A percentile compares a stretch with the other conserved stretches of the same genome.
phyloP scores from a whole-genome alignment of 2,329 filamentous ascomycete genomes.

The Cladosporium colombiae region DNA sequence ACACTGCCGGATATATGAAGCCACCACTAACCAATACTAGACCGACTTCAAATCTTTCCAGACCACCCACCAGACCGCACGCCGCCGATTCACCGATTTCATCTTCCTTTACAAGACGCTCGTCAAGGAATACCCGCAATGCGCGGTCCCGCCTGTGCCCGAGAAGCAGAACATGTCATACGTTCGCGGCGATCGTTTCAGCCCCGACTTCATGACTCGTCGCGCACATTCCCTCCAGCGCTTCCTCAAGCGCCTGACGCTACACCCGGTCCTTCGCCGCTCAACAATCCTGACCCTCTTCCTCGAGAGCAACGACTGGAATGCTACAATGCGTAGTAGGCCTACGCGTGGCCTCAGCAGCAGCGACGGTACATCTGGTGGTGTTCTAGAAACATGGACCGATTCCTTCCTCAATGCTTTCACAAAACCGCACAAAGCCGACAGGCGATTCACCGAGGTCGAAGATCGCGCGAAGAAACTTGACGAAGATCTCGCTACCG shows the following conservation, averaged over 20 bases:
- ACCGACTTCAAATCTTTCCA: constrained; percentile 94
- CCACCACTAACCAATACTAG: constrained; percentile 48
- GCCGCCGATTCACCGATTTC: constrained; percentile 95
- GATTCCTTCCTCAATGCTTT: constrained; percentile 98
- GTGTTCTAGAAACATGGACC: constrained; percentile 92
- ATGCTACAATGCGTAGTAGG: constrained; percentile 85
- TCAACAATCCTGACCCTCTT: constrained; percentile 83
- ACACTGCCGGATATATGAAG: too few species aligned
- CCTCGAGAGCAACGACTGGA: constrained; percentile 93
- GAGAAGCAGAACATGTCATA: constrained; percentile 99
- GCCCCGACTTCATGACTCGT: constrained; percentile 84
- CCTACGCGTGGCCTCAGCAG: constrained; percentile 60
- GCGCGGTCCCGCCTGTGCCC: constrained; percentile 88
- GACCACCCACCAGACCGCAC: constrained; percentile 73
- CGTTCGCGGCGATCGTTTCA: constrained; percentile 93
- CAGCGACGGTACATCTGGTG: constrained; percentile 52
- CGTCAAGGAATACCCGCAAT: constrained; percentile 82
- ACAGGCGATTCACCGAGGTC: constrained; percentile 92
- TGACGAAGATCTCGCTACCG: constrained; percentile 86
- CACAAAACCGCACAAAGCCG: constrained; percentile 91
- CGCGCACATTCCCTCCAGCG: constrained; percentile 88
- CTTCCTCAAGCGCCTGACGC: constrained; percentile 80
- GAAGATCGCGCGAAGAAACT: constrained; percentile 90
- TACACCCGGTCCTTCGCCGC: constrained; percentile 86
- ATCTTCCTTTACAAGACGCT: constrained; percentile 94